Evolutionary conservation across 306 rosid genomes (phyloP).

Genomic region (Pyrus bretschneideri): DNA sequence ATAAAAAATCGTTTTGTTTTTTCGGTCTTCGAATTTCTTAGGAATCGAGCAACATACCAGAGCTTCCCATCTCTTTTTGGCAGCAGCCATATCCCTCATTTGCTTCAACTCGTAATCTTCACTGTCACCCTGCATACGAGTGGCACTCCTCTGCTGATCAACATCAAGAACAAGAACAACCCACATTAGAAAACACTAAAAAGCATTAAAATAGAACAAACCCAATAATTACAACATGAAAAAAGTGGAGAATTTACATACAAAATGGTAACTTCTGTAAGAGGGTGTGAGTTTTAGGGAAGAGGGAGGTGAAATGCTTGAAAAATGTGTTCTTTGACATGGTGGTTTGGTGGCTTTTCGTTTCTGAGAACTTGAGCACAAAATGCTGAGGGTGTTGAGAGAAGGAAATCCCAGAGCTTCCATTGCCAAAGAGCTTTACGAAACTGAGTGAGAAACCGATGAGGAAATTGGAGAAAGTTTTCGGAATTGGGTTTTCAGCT

Average conservation of each 20-base stretch:
- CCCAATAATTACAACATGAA: neutral
- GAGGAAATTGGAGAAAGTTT: neutral
- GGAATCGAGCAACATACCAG: constrained; percentile 46
- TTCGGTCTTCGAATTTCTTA: neutral
- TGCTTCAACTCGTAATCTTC: constrained; percentile 87
- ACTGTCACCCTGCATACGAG: constrained; percentile 46
- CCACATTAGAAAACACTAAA: neutral
- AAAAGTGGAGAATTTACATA: constrained; percentile 20
- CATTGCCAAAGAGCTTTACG: constrained; percentile 22
- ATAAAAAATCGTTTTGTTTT: neutral
- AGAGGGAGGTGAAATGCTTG: constrained; percentile 23
- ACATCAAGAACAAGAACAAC: neutral
- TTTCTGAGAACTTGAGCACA: constrained; percentile 18
- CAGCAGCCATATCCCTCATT: constrained; percentile 86
- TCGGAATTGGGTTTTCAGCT: neutral
- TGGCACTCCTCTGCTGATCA: constrained; percentile 27
- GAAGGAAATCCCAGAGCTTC: constrained; percentile 66
- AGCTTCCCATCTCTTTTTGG: constrained; percentile 94
- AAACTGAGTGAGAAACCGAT: neutral
- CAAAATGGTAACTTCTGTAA: constrained; percentile 20
- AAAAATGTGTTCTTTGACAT: constrained; percentile 14
- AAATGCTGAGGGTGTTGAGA: constrained; percentile 28
- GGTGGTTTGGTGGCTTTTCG: constrained; percentile 8
- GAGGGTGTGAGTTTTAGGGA: constrained; percentile 30
- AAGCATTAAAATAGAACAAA: neutral